Percentiles rank a stretch among this genome's conserved stretches.
These are phyloP conservation scores for Podaxis sp. DNA, from an alignment of 768 basidiomycete genomes.

Conservation along the genomic window DNA sequence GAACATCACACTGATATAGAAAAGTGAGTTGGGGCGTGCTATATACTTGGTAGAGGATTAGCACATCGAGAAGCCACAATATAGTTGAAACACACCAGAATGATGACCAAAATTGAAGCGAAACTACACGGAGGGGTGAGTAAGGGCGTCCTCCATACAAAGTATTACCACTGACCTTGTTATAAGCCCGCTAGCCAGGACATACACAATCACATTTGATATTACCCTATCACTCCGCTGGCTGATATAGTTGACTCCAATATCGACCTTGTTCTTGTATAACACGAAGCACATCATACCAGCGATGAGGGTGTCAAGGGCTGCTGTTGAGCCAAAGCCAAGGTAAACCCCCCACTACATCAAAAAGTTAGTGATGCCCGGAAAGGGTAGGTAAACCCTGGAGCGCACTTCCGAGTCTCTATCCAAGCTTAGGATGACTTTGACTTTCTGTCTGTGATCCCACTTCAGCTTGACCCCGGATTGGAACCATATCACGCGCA, in stretches of 20 bases:
- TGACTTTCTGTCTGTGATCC: background rate
- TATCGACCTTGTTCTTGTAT: slow-evolving; percentile 23
- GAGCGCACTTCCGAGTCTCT: background rate
- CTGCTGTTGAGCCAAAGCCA: slow-evolving; percentile 30
- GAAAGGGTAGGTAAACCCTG: background rate
- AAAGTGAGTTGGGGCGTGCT: slow-evolving; percentile 27
- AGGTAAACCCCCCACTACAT: slow-evolving; percentile 32
- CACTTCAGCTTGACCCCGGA: background rate
- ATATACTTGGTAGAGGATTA: slow-evolving; percentile 25
- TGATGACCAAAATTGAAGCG: slow-evolving; percentile 29
- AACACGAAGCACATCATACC: slow-evolving; percentile 33
- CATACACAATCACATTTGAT: slow-evolving; percentile 29
- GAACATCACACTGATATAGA: slow-evolving; percentile 32
- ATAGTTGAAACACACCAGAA: slow-evolving; percentile 21
- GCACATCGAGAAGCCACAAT: background rate
- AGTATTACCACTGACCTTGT: slow-evolving; percentile 24
- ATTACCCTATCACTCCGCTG: slow-evolving; percentile 26
- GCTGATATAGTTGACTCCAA: background rate
- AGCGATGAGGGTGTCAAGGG: slow-evolving; percentile 33
- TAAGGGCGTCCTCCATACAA: background rate
- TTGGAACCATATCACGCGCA: background rate
- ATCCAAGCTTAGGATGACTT: slow-evolving; percentile 1
- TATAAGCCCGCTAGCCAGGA: slow-evolving; percentile 30
- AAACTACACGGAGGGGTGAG: slow-evolving; percentile 19
- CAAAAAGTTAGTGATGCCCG: background rate